Base-by-base conservation (phyloP, 345 rosid genomes). In the Adansonia digitata region DNA sequence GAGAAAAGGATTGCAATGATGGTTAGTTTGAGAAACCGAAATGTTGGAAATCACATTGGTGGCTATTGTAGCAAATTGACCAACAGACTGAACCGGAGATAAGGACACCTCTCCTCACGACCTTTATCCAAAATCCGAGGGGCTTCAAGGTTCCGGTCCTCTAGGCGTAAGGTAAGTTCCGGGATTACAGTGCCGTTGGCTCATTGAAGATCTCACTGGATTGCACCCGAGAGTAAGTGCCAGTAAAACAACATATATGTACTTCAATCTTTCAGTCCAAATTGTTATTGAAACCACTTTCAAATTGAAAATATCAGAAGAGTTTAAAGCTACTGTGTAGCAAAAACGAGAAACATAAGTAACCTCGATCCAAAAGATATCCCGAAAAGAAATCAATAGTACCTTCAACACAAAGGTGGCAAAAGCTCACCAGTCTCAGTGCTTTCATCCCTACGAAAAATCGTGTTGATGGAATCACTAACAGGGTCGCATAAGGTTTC, bases 371-470 rank as follows among this genome's bases (percentile, higher is more conserved):
- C n/a, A n/a, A n/a, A n/a, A n/a, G 39, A 26, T 60, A 51, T 51
- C 29, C 35, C 20, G 14, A 56, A 10, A 49, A 55, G 22, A 63
- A 73, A 37, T 43, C 0, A 68, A 68, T 2, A 34, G 43, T 87
- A 95, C 99, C 99, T 93, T 95, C 99, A 77, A 95, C 89, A 80
- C 99, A 95, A n/a, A 29, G 97, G 98, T 72, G 97, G 99, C 85
- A 95, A 87, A 75, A 90, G 91, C 76, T 88, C 87, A 22, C 92
- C 97, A 22, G 91, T 90, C 77, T 95, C 98, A 27, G 82, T 84
- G 74, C 83, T 86, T 78, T 95, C 93, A 46, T 95, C 99, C 79
- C 97, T 84, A 39, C 98, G 86, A 74, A 95, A 93, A 80, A 93
- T 90, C 26, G 94, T 95, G 73, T 95, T 86, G 63, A 91, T 80